These are phyloP conservation scores for Solanum hybrid DNA, from an alignment of 305 asterid species.

Conservation along the genomic window DNA sequence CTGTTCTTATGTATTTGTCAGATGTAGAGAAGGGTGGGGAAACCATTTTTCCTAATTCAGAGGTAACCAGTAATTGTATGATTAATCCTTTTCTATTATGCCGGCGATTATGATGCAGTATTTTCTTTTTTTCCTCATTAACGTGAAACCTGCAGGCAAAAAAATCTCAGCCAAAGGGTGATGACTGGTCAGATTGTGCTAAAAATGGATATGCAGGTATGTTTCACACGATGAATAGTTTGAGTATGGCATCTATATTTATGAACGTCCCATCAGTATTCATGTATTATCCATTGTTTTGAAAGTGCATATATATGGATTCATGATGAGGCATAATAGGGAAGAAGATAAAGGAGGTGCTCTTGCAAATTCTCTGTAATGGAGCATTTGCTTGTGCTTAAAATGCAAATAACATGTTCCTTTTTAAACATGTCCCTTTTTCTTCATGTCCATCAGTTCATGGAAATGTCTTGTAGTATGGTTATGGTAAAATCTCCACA, in stretches of 20 bases:
- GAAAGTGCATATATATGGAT: not conserved
- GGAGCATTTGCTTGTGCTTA: not conserved
- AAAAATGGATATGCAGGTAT: slow-evolving; percentile 80
- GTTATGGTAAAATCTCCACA: not conserved
- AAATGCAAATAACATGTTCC: not conserved
- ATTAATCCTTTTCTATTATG: not conserved
- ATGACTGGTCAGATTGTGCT: slow-evolving; percentile 82
- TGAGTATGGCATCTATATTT: not conserved
- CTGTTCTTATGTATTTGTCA: slow-evolving; percentile 85
- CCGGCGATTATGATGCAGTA: not conserved
- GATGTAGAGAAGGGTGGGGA: slow-evolving; percentile 73
- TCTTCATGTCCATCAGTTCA: not conserved
- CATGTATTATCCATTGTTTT: not conserved
- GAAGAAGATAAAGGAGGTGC: not conserved
- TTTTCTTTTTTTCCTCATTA: not conserved
- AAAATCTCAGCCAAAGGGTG: slow-evolving; percentile 51
- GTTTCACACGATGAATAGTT: not conserved
- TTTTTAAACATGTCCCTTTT: not conserved
- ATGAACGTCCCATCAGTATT: not conserved
- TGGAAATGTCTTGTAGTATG: not conserved
- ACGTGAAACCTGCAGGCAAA: slow-evolving; percentile 24
- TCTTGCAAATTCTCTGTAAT: not conserved
- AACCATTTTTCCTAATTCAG: slow-evolving; percentile 72
- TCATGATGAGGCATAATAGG: not conserved
- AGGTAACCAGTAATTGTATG: slow-evolving; percentile 22